Evolutionary conservation across 2,329 filamentous ascomycete species (phyloP), one percentile per base, ranked within the genome.

Genomic region (Neocatenulostroma microsporum): DNA sequence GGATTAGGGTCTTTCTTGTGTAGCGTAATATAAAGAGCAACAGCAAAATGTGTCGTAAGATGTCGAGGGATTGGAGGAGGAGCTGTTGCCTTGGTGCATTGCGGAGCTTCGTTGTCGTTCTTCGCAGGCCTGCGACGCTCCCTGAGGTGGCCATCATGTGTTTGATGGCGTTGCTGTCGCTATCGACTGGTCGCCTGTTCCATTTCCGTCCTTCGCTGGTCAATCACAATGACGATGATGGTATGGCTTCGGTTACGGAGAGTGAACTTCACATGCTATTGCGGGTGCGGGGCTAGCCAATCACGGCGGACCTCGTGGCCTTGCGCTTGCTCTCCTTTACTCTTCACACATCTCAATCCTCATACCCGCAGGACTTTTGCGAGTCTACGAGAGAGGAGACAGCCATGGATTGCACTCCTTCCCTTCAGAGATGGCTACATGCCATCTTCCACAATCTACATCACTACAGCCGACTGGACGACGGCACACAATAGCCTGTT

Each of bases 1-100:
- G 84, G 67, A 86, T 82, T 59, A 85, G 82, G 19, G 76, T 74
- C 55, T 82, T 84, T 48, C 86, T 84, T 21, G 82, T 76, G 71
- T 87, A 83, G 57, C 88, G 82, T 31, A 94, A 68, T 42, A 95
- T 61, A 66, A 96, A 95, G 51, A 94, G 74, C 56, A 88, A 72
- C 62, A 96, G 94, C 52, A 96, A 69, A 41, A 95, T 69, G 59
- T 95, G 94, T 37, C 85, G 84, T 44, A 94, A 56, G 42, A 52
- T 13, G 35, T 58, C 51, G 32, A 56, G 32, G 32, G 46, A 39
- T 15, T 51, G 46, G 20, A 36, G 30, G 31, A 55, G 41, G 21
- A 52, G 40, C 28, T 51, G 41, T 36, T 54, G 51, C 12, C 50
- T 44, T 26, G 44, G 37, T 25, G 34, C 41, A 19, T 48, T 50